Percentiles rank a stretch among this genome's conserved stretches.
phyloP scores from a whole-genome alignment of 805 yeast genomes.

The Starmerella floris region DNA sequence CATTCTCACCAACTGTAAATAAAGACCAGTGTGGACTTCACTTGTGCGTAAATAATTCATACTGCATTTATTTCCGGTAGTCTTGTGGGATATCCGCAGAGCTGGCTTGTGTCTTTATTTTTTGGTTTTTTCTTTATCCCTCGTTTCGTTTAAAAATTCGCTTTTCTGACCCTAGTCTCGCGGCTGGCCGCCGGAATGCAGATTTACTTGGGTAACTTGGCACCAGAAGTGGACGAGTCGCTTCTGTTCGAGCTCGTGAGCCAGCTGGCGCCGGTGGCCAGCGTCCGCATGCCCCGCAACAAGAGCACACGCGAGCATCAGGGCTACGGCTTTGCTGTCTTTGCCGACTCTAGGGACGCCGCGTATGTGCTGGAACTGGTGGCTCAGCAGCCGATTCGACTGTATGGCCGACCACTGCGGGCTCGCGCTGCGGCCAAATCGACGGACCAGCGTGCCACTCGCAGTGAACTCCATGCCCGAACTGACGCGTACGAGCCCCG shows the following conservation, averaged over 20 bases:
- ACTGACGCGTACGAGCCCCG: slow-evolving; percentile 41
- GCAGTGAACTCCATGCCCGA: slow-evolving; percentile 1
- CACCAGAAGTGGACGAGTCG: slow-evolving; percentile 55
- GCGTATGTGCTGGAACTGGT: slow-evolving; percentile 53
- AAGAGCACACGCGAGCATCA: slow-evolving; percentile 47
- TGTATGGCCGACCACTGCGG: slow-evolving; percentile 49
- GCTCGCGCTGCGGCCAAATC: slow-evolving; percentile 38
- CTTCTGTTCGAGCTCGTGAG: slow-evolving; percentile 68
- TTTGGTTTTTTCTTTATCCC: too few relatives aligned
- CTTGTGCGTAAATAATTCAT: too few relatives aligned
- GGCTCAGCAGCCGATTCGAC: slow-evolving; percentile 37
- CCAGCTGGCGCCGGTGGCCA: slow-evolving; percentile 68
- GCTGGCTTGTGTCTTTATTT: too few relatives aligned
- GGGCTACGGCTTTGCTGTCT: slow-evolving; percentile 82
- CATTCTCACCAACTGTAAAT: not conserved
- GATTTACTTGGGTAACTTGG: slow-evolving; percentile 72
- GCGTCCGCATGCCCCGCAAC: slow-evolving; percentile 48
- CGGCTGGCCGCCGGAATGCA: slow-evolving; percentile 10
- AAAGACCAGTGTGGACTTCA: too few relatives aligned
- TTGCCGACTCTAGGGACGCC: slow-evolving; percentile 45
- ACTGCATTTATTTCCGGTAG: too few relatives aligned
- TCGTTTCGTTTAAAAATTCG: too few relatives aligned
- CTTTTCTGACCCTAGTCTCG: too few relatives aligned
- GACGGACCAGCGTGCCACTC: slow-evolving; percentile 13
- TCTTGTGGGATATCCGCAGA: too few relatives aligned